phyloP scores from a whole-genome alignment of 345 rosid genomes.

The Conringia planisiliqua region DNA sequence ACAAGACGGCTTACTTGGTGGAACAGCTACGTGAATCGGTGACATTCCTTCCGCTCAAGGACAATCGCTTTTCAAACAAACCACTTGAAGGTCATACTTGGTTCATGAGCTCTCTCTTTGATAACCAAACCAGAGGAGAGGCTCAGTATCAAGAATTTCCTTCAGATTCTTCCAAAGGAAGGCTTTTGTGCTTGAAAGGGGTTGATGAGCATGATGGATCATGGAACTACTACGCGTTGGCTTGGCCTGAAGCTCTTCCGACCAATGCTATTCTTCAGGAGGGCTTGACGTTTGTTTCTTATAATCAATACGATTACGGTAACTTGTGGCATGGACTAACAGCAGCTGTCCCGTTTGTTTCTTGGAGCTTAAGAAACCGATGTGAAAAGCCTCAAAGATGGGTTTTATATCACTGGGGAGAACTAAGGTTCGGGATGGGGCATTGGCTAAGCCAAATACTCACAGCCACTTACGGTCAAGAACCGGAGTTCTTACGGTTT shows the following conservation, averaged over 20 bases:
- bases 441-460: constrained; percentile 43
- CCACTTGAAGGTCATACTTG: constrained; percentile 61
- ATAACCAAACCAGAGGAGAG: constrained; percentile 53
- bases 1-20: constrained; percentile 9
- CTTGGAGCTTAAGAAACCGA: constrained; percentile 56
- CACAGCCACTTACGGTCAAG: constrained; percentile 43
- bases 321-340: constrained; percentile 79
- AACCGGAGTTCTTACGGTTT: constrained; percentile 37
- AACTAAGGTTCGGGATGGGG: constrained; percentile 51
- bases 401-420: constrained; percentile 76
- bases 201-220: constrained; percentile 59
- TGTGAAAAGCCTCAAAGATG: constrained; percentile 53
- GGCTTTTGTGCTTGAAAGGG: constrained; percentile 69
- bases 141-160: constrained; percentile 72
- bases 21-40: constrained; percentile 50
- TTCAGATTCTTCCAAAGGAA: constrained; percentile 44
- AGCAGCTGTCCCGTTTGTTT: constrained; percentile 50
- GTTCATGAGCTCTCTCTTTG: constrained; percentile 76
- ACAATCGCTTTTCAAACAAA: constrained; percentile 45
- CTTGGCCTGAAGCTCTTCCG: constrained; percentile 64
- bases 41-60: constrained; percentile 67
- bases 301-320: constrained; percentile 60
- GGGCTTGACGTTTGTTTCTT: constrained; percentile 64
- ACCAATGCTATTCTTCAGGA: constrained; percentile 43
- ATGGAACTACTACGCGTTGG: constrained; percentile 66